Percentiles rank a stretch among this genome's conserved stretches.
These are phyloP conservation scores for Urtica urens DNA, from an alignment of 306 rosid species.

Conservation along the genomic window DNA sequence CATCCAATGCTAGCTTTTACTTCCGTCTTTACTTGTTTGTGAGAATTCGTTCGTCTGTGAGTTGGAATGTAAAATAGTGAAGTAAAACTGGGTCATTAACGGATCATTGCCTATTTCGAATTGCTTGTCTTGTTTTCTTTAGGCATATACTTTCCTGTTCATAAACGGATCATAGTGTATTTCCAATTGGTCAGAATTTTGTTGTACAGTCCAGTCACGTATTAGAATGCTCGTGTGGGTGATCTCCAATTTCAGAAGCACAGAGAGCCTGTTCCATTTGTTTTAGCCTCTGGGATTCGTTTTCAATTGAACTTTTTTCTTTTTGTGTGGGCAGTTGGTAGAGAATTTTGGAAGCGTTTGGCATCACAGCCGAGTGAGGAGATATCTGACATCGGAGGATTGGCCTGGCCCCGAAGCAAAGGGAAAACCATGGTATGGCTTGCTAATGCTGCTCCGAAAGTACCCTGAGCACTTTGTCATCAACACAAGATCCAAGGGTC, in stretches of 20 bases:
- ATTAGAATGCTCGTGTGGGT: too few relatives aligned
- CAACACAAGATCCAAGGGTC: slow-evolving; percentile 91
- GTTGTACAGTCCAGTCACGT: too few relatives aligned
- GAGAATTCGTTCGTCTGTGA: too few relatives aligned
- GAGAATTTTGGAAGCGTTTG: slow-evolving; percentile 65
- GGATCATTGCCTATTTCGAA: too few relatives aligned
- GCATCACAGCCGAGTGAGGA: slow-evolving; percentile 82
- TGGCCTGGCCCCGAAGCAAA: slow-evolving; percentile 87
- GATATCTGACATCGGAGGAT: slow-evolving; percentile 80
- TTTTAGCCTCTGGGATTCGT: neutral
- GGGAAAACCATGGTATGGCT: slow-evolving; percentile 94
- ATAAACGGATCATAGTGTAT: too few relatives aligned
- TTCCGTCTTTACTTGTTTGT: too few relatives aligned
- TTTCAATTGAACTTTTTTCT: slow-evolving; percentile 1
- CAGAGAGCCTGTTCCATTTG: too few relatives aligned
- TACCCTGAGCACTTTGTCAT: slow-evolving; percentile 98
- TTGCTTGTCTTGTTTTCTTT: neutral
- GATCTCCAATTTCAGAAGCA: too few relatives aligned
- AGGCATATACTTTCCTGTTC: too few relatives aligned
- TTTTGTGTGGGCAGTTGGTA: slow-evolving; percentile 68
- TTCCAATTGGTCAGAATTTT: too few relatives aligned
- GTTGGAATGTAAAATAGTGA: too few relatives aligned
- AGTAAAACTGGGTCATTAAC: too few relatives aligned
- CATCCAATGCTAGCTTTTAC: neutral
- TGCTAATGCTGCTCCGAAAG: slow-evolving; percentile 86